phyloP scores from a whole-genome alignment of 768 basidiomycete genomes.

The Leccinum imitatum region DNA sequence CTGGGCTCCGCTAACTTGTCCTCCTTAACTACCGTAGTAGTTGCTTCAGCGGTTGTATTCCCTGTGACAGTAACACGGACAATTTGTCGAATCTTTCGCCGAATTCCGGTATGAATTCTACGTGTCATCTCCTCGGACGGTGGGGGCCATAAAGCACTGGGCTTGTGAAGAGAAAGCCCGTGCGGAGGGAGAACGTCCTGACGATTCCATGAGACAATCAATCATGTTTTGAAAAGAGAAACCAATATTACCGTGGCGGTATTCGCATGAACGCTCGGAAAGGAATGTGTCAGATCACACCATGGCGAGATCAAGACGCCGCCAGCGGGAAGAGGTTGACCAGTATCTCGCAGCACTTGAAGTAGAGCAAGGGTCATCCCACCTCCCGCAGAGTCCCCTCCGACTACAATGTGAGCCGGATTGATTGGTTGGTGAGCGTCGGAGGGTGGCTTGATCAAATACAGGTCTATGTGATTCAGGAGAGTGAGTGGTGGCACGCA shows the following conservation, averaged over 20 bases:
- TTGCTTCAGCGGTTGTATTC: conserved; percentile 5
- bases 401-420: conserved; percentile 79
- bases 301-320: conserved; percentile 91
- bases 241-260: conserved; percentile 65
- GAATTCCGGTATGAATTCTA: conserved; percentile 56
- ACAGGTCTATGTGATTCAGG: conserved; percentile 58
- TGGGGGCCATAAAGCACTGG: conserved; percentile 76
- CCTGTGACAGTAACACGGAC: conserved; percentile 38
- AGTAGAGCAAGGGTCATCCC: conserved; percentile 81
- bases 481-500: background rate
- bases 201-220: background rate
- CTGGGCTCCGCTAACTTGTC: conserved; percentile 13
- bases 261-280: conserved; percentile 84
- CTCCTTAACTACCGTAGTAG: background rate
- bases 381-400: conserved; percentile 93
- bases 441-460: conserved; percentile 83
- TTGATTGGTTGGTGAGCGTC: conserved; percentile 78
- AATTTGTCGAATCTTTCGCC: conserved; percentile 58
- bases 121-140: conserved; percentile 63
- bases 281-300: conserved; percentile 93
- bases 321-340: conserved; percentile 81
- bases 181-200: conserved; percentile 81
- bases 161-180: conserved; percentile 77
- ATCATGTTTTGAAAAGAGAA: background rate
- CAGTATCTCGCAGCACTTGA: conserved; percentile 82